Evolutionary conservation across 2,329 filamentous ascomycete species (phyloP), one percentile per base, ranked within the genome.

Genomic region (Colletotrichum phormii): DNA sequence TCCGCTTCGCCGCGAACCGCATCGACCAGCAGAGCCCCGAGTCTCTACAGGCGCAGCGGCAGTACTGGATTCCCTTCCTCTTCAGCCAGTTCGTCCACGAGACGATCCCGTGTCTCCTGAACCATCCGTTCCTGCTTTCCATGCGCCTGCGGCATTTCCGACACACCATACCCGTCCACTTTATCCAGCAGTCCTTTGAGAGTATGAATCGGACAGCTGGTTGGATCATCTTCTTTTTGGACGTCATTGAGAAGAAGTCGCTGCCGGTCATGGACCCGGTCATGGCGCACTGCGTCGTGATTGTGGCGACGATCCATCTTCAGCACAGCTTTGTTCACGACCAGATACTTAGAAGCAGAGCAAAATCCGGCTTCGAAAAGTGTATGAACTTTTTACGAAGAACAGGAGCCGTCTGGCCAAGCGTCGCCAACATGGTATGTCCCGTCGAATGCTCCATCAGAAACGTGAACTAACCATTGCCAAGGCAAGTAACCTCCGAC

Each of bases 61-160:
- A 86, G 58, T 89, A 88, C 72, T 89, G 87, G 87, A 86, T 84
- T 0, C 86, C 87, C 0, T 89, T 85, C 83, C 81, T 89, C 9
- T 81, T 88, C 65, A 83, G 86, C 35, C 87, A 89, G 72, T 85
- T 88, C 70, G 78, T 89, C 15, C 88, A 89, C 73, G 85, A 88
- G 66, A 86, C 86, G 0, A 88, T 87, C 53, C 81, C 88, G 1
- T 88, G 86, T 71, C 81, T 89, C 0, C 79, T 89, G 9, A 89
- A 89, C 64, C 87, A 89, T 71, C 87, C 87, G 0, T 82, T 89
- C n/a, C 78, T 89, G 2, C 77, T 89, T 4, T 88, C 87, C 0
- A 79, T 89, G 49, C 82, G 86, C n/a, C 80, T 89, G 4, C 83
- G 85, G n/a, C 87, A 85, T 42, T 87, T 88, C 74, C 84, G 86